These are phyloP conservation scores for Monosporascus sp. DNA, from an alignment of 2,329 filamentous ascomycete genomes.

Conservation along the genomic window DNA sequence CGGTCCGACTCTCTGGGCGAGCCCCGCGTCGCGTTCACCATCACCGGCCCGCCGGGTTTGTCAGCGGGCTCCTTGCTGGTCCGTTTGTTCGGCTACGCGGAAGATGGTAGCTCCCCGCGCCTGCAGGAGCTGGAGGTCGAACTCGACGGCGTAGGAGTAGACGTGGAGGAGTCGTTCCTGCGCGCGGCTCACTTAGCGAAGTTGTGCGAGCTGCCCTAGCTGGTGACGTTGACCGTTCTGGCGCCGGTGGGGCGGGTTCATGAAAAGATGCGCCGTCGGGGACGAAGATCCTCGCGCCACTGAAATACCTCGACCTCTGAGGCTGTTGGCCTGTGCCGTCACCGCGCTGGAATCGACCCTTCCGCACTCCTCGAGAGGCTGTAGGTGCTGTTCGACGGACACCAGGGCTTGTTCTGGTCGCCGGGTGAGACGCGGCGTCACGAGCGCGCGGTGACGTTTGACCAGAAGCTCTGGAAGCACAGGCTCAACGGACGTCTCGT, in stretches of 20 bases:
- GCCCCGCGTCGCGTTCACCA: too few relatives aligned
- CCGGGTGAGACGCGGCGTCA: not conserved
- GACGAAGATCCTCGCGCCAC: not conserved
- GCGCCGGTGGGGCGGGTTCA: not conserved
- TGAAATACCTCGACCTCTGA: not conserved
- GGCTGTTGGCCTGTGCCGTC: not conserved
- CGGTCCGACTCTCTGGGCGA: not conserved
- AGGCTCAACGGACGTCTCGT: not conserved
- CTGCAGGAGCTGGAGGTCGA: not conserved
- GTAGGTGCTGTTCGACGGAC: not conserved
- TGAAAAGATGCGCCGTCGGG: not conserved
- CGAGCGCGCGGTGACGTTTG: not conserved
- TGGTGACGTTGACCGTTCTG: not conserved
- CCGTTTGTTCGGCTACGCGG: too few relatives aligned
- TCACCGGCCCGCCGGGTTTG: too few relatives aligned
- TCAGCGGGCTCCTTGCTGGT: too few relatives aligned
- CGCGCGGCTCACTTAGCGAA: not conserved
- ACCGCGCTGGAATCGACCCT: constrained; percentile 1
- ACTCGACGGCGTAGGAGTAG: not conserved
- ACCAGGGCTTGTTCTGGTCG: constrained; percentile 5
- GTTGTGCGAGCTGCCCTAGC: constrained; percentile 3
- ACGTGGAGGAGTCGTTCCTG: not conserved
- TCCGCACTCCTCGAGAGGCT: not conserved
- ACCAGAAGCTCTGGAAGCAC: not conserved
- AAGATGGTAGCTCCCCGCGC: too few relatives aligned